Evolutionary conservation across 2,329 filamentous ascomycete species (phyloP).

Genomic region (Akanthomyces dipterigenus): DNA sequence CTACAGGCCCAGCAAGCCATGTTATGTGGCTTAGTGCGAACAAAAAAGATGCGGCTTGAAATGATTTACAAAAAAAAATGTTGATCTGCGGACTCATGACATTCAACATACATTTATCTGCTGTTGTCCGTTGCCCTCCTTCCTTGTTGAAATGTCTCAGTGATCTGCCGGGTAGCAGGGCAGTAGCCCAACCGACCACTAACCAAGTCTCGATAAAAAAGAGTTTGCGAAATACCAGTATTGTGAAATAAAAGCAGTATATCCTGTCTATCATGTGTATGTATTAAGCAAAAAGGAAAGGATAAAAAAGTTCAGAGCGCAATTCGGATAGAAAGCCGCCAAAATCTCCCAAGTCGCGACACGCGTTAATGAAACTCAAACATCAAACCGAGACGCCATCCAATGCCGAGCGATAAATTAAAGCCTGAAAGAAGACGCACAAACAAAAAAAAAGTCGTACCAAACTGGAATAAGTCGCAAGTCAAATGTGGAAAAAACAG

Average conservation of each 20-base stretch:
- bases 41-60: neutral
- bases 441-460: neutral
- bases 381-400: constrained; percentile 1
- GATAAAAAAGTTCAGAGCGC: neutral
- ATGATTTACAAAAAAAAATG: neutral
- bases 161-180: neutral
- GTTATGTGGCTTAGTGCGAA: neutral
- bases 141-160: too few species aligned
- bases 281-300: neutral
- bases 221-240: too few species aligned
- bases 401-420: neutral
- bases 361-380: neutral
- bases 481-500: neutral
- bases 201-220: too few species aligned
- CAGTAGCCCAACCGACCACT: too few species aligned
- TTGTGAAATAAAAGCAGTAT: neutral
- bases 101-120: neutral
- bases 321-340: neutral
- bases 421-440: neutral
- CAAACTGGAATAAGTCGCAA: neutral
- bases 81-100: neutral
- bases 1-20: neutral
- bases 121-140: neutral
- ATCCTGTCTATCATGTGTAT: neutral
- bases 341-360: neutral